A percentile compares a stretch with the other conserved stretches of the same genome.
Conservation (phyloP, 768 basidiomycete species). For the Xanthoconium purpureum region DNA sequence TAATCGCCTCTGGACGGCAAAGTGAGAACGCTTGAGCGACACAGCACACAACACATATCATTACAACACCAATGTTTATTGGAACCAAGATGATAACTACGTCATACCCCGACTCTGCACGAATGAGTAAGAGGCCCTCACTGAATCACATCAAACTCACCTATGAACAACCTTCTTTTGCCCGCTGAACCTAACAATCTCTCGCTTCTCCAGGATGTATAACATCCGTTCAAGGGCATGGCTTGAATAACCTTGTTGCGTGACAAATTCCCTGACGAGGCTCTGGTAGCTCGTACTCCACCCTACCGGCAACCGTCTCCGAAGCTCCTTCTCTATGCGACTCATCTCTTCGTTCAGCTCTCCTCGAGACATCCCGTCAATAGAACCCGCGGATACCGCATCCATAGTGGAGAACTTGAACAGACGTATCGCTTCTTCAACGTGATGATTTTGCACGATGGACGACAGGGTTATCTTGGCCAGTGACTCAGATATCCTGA, state of each 20-base stretch:
- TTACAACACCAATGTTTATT: not conserved
- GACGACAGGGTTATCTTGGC: constrained; percentile 91
- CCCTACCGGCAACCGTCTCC: constrained; percentile 81
- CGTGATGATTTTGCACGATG: constrained; percentile 86
- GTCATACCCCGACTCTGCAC: constrained; percentile 32
- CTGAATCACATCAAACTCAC: constrained; percentile 20
- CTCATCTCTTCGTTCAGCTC: constrained; percentile 93
- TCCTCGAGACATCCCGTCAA: constrained; percentile 87
- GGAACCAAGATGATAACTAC: not conserved
- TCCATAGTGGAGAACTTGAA: constrained; percentile 99
- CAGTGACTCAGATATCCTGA: constrained; percentile 95
- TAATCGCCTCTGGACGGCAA: too few relatives aligned
- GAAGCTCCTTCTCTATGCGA: constrained; percentile 83
- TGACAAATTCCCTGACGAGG: constrained; percentile 89
- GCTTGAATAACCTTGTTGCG: constrained; percentile 83
- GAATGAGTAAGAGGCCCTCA: constrained; percentile 1
- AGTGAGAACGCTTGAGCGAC: too few relatives aligned
- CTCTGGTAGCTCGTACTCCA: constrained; percentile 98
- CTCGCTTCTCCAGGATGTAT: constrained; percentile 91
- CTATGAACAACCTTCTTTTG: constrained; percentile 59
- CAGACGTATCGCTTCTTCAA: constrained; percentile 95
- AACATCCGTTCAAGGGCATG: constrained; percentile 91
- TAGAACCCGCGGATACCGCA: constrained; percentile 90
- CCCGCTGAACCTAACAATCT: constrained; percentile 76
- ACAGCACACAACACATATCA: not conserved